These are phyloP conservation scores for Cladophialophora bantiana DNA, from an alignment of 2,329 filamentous ascomycete genomes.

Conservation along the genomic window DNA sequence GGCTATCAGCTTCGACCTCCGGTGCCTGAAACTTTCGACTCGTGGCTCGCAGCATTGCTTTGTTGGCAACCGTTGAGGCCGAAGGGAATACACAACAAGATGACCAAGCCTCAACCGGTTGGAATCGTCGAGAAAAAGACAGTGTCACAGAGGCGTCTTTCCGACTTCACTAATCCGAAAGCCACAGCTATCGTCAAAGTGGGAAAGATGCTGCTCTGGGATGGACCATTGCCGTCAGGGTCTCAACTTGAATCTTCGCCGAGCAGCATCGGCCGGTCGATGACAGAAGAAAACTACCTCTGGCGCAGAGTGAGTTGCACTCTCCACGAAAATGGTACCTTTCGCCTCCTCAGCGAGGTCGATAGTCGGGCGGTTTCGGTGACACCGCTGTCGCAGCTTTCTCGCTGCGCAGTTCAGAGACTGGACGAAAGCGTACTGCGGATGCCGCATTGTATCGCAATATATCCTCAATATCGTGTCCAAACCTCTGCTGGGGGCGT, in stretches of 20 bases:
- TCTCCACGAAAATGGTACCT: slow-evolving; percentile 90
- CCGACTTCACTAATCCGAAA: slow-evolving; percentile 62
- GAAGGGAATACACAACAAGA: slow-evolving; percentile 58
- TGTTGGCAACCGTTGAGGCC: slow-evolving; percentile 61
- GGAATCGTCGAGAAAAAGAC: slow-evolving; percentile 53
- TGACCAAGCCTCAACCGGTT: slow-evolving; percentile 57
- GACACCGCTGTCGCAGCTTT: slow-evolving; percentile 86
- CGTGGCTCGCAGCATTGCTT: slow-evolving; percentile 59
- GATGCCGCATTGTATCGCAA: slow-evolving; percentile 91
- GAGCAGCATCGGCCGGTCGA: slow-evolving; percentile 54
- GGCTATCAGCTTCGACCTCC: slow-evolving; percentile 57
- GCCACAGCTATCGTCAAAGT: slow-evolving; percentile 92
- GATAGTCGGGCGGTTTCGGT: slow-evolving; percentile 81
- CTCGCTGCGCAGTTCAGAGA: slow-evolving; percentile 87
- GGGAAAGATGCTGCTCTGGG: slow-evolving; percentile 89
- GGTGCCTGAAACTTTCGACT: slow-evolving; percentile 59
- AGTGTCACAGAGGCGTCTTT: slow-evolving; percentile 53
- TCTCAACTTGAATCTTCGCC: slow-evolving; percentile 33
- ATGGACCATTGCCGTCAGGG: slow-evolving; percentile 63
- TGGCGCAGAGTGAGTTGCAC: slow-evolving; percentile 94
- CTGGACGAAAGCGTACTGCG: slow-evolving; percentile 89
- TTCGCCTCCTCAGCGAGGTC: slow-evolving; percentile 87
- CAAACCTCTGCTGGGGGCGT: slow-evolving; percentile 75
- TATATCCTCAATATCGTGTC: slow-evolving; percentile 90
- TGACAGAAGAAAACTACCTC: slow-evolving; percentile 51